Evolutionary conservation across 331 rosid genomes (phyloP).

Genomic region (Quercus phellos): DNA sequence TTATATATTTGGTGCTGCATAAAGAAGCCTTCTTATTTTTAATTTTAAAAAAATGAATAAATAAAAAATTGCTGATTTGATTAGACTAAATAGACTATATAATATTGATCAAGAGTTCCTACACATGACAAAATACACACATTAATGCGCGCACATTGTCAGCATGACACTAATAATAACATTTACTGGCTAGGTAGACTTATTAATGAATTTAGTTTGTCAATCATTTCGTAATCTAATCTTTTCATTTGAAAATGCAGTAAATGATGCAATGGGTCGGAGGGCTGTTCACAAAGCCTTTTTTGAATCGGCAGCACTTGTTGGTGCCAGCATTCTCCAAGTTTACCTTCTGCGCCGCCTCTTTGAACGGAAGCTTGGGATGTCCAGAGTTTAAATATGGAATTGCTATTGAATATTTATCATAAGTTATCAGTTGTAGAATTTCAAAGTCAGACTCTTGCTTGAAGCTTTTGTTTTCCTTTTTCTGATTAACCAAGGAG

Average conservation of each 20-base stretch:
- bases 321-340: conserved; percentile 63
- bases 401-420: background rate
- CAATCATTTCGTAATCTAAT: background rate
- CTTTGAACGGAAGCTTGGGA: conserved; percentile 46
- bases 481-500: background rate
- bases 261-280: conserved; percentile 54
- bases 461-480: background rate
- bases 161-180: background rate
- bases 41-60: background rate
- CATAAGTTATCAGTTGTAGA: background rate
- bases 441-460: background rate
- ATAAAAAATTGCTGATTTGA: background rate
- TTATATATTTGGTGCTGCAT: background rate
- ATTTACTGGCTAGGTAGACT: background rate
- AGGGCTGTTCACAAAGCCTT: conserved; percentile 66
- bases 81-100: background rate
- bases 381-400: conserved; percentile 27
- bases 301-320: conserved; percentile 58
- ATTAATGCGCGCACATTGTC: background rate
- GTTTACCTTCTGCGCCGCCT: conserved; percentile 63
- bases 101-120: background rate
- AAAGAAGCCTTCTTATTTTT: background rate
- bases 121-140: background rate
- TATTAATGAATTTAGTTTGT: background rate
- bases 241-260: conserved; percentile 25